Conservation (phyloP, 768 basidiomycete species). For the Thelephora ganbajun region DNA sequence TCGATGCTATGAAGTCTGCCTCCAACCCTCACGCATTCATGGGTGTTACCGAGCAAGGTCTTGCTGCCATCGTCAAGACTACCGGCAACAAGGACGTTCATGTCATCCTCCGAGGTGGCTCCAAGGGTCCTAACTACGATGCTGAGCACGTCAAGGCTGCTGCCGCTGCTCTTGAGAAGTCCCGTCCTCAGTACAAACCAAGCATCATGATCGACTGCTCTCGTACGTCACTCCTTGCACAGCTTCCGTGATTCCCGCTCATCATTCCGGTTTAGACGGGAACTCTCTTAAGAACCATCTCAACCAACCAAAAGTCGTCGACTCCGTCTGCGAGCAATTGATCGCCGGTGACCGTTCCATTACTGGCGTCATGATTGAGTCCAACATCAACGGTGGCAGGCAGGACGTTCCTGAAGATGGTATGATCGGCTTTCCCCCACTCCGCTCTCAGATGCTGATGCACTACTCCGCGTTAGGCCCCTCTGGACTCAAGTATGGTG, state of each 20-base stretch:
- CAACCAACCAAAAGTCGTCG: conserved; percentile 77
- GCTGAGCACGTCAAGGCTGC: conserved; percentile 59
- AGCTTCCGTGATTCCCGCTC: neutral
- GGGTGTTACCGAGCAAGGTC: conserved; percentile 77
- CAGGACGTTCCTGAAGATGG: conserved; percentile 65
- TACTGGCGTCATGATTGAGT: conserved; percentile 96
- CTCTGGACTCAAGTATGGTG: conserved; percentile 54
- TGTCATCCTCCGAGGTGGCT: conserved; percentile 90
- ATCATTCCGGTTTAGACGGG: conserved; percentile 41
- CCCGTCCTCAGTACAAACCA: conserved; percentile 32
- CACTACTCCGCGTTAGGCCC: conserved; percentile 28
- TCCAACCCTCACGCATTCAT: conserved; percentile 94
- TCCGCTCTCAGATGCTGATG: neutral
- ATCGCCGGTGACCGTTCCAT: conserved; percentile 52
- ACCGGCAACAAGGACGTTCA: conserved; percentile 62
- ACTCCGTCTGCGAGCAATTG: conserved; percentile 63
- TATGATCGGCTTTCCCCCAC: conserved; percentile 9
- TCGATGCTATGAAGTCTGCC: conserved; percentile 91
- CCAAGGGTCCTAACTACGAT: conserved; percentile 81
- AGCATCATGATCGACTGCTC: conserved; percentile 85
- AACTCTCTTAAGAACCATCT: conserved; percentile 93
- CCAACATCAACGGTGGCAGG: conserved; percentile 79
- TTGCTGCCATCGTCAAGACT: conserved; percentile 93
- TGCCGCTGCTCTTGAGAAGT: conserved; percentile 49
- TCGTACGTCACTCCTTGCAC: conserved; percentile 31